A percentile compares a stretch with the other conserved stretches of the same genome.
These are phyloP conservation scores for Heterobasidion occidentale DNA, from an alignment of 1,284 basidiomycete genomes.

Conservation along the genomic window DNA sequence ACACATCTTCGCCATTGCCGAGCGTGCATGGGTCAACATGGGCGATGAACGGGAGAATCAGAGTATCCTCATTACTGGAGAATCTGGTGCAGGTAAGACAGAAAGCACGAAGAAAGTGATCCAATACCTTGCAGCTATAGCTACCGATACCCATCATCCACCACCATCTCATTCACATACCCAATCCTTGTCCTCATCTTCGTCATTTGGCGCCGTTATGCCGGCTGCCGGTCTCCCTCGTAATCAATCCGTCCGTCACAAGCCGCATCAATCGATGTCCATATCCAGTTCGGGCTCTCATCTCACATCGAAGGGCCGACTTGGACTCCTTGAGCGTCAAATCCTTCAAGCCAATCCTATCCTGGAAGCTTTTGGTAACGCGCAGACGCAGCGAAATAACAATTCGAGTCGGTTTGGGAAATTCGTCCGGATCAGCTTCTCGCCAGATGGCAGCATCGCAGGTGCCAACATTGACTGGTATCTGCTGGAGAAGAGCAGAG, in stretches of 20 bases:
- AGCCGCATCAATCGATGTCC: constrained; percentile 32
- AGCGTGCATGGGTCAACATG: constrained; percentile 98
- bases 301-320: constrained; percentile 53
- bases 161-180: constrained; percentile 47
- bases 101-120: constrained; percentile 99
- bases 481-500: constrained; percentile 94
- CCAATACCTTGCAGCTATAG: constrained; percentile 97
- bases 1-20: constrained; percentile 96
- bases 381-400: constrained; percentile 97
- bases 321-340: constrained; percentile 91
- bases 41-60: constrained; percentile 96
- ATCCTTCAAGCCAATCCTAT: constrained; percentile 98
- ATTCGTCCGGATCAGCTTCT: constrained; percentile 95
- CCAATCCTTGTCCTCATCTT: constrained; percentile 35
- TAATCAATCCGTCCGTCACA: constrained; percentile 39
- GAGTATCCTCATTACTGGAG: constrained; percentile 97
- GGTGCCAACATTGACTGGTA: constrained; percentile 99
- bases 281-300: constrained; percentile 35
- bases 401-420: constrained; percentile 99
- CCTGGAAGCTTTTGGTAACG: constrained; percentile 97
- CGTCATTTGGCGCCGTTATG: constrained; percentile 40
- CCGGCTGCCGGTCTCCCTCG: constrained; percentile 54
- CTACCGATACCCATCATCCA: constrained; percentile 69
- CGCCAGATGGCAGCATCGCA: constrained; percentile 89
- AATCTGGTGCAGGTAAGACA: constrained; percentile 98